These are phyloP conservation scores for Nadsonia starkeyi-henricii DNA, from an alignment of 1,139 yeast genomes.

Conservation along the genomic window DNA sequence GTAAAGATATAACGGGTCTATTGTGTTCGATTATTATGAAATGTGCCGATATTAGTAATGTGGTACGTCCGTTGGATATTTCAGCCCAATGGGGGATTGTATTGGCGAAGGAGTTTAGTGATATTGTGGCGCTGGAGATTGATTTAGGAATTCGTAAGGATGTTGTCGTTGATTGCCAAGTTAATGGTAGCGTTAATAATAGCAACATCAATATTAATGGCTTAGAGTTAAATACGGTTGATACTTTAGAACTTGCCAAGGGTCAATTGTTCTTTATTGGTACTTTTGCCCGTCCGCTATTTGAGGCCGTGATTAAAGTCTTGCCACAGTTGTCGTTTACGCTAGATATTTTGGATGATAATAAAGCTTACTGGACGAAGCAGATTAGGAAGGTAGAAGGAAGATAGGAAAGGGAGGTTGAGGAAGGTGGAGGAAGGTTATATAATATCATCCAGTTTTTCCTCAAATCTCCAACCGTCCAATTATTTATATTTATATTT, in stretches of 20 bases:
- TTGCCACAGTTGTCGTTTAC: slow-evolving; percentile 21
- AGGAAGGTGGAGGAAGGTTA: too few relatives aligned
- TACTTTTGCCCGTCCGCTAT: slow-evolving; percentile 68
- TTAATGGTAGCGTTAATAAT: slow-evolving; percentile 1
- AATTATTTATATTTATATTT: neutral
- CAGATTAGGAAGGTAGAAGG: neutral
- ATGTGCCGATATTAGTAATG: slow-evolving; percentile 91
- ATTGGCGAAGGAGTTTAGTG: slow-evolving; percentile 62
- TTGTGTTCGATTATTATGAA: slow-evolving; percentile 61
- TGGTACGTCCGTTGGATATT: slow-evolving; percentile 61
- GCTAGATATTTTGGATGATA: slow-evolving; percentile 32
- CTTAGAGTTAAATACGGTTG: slow-evolving; percentile 9
- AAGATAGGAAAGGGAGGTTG: too few relatives aligned
- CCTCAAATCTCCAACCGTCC: neutral
- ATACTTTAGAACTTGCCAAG: slow-evolving; percentile 38
- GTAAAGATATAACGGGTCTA: slow-evolving; percentile 19
- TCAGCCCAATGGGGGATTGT: slow-evolving; percentile 81
- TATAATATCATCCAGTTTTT: too few relatives aligned
- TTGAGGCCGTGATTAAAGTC: slow-evolving; percentile 42
- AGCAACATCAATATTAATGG: neutral
- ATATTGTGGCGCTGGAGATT: slow-evolving; percentile 43
- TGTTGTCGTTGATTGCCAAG: too few relatives aligned
- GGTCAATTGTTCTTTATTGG: slow-evolving; percentile 81
- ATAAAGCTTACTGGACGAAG: slow-evolving; percentile 32
- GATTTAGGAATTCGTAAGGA: slow-evolving; percentile 17